Evolutionary conservation across 345 rosid species (phyloP), one percentile per base, ranked within the genome.

Genomic region (Populus davidiana): DNA sequence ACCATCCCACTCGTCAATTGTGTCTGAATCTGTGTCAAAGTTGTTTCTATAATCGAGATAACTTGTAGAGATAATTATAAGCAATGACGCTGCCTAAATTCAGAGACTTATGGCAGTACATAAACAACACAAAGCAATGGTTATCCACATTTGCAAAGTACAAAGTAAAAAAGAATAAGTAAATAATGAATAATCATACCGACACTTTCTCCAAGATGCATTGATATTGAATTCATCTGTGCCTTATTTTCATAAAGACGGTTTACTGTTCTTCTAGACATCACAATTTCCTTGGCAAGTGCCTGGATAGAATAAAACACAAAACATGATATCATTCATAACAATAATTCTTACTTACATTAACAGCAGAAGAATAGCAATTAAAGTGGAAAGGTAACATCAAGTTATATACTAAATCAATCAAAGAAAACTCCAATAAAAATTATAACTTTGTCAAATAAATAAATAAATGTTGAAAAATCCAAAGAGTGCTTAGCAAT

Each of bases 131-230:
- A 7, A 64, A 16, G 47, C 4, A 12, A 73, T 44, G 17, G 47
- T 25, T 44, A 9, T 29, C 49, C 59, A 50, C 43, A 64, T 21
- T 47, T 31, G 64, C 59, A 39, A 66, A 36, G 52, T 2, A 3
- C 16, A 71, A 10, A 10, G 63, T 39, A 72, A 56, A 71, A 8
- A 35, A n/a, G 21, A 36, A 23, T 36, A 84, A 73, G 33, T 31
- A 59, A 27, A n/a, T 16, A 81, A 33, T 41, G 50, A 81, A 69
- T 78, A 65, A 81, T 36, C 80, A 47, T 90, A 94, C 98, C 98
- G 23, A 94, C 91, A 78, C 98, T 94, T 82, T 94, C 98, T 16
- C 98, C 98, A 13, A 94, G 96, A 72, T 92, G 98, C 98, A 92
- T 92, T 4, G 98, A 94, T 82, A 94, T 90, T 25, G 98, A 94